Percentiles rank a stretch among this genome's conserved stretches.
These are phyloP conservation scores for Phytopythium sindhum DNA, from an alignment of 352 stramenopile species.

Conservation along the genomic window DNA sequence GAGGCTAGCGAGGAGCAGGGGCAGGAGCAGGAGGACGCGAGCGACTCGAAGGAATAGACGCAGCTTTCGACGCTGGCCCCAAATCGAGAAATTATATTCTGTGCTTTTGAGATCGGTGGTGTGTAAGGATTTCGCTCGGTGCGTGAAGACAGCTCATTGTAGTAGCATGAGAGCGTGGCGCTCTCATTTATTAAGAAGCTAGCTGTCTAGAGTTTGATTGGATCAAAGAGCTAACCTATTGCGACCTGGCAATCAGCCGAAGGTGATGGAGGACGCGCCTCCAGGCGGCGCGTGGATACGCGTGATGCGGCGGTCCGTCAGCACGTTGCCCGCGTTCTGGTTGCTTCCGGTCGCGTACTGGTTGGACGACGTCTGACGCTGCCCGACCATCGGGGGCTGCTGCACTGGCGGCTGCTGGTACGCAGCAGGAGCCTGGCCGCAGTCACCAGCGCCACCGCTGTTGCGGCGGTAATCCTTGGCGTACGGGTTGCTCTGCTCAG, in stretches of 20 bases:
- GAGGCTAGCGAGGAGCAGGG: constrained; percentile 27
- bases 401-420: constrained; percentile 22
- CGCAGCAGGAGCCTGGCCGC: constrained; percentile 14
- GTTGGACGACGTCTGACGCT: constrained; percentile 64
- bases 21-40: constrained; percentile 10
- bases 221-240: constrained; percentile 11
- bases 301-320: constrained; percentile 88
- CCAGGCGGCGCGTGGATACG: constrained; percentile 87
- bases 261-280: constrained; percentile 75
- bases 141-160: too few relatives aligned
- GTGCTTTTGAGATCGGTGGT: not conserved
- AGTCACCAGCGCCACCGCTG: constrained; percentile 20
- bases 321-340: constrained; percentile 89
- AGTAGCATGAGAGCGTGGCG: not conserved
- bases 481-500: constrained; percentile 54
- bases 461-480: constrained; percentile 29
- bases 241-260: constrained; percentile 34
- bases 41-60: constrained; percentile 5
- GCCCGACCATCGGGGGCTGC: constrained; percentile 14
- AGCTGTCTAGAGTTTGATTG: constrained; percentile 1
- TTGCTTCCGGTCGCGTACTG: constrained; percentile 77
- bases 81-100: constrained; percentile 8
- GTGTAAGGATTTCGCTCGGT: too few relatives aligned
- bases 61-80: not conserved
- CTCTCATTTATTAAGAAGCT: constrained; percentile 7